phyloP scores from a whole-genome alignment of 352 stramenopile genomes.

The Phytopythium boreale region DNA sequence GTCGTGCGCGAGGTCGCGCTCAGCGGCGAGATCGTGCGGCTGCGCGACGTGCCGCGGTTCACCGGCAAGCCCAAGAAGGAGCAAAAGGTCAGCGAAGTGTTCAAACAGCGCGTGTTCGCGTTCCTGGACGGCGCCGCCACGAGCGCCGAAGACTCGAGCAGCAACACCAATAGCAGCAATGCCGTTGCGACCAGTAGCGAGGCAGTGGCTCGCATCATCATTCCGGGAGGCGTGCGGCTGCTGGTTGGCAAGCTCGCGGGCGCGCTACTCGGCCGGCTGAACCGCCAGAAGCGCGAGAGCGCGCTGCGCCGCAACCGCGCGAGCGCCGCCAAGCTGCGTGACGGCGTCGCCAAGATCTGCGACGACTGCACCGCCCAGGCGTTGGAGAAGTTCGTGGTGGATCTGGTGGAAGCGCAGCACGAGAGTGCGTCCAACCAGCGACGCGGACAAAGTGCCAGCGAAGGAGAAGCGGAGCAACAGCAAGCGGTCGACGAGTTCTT shows the following conservation, averaged over 20 bases:
- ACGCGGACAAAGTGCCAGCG: background rate
- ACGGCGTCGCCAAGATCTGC: slow-evolving; percentile 41
- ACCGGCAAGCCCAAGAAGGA: slow-evolving; percentile 31
- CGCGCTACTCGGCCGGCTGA: slow-evolving; percentile 56
- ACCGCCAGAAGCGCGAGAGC: slow-evolving; percentile 51
- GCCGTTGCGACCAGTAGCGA: slow-evolving; percentile 11
- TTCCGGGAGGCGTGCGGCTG: slow-evolving; percentile 32
- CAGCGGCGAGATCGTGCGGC: slow-evolving; percentile 45
- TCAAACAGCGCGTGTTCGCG: slow-evolving; percentile 70
- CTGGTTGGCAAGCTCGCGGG: slow-evolving; percentile 63
- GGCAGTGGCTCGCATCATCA: slow-evolving; percentile 18
- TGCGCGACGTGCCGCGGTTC: slow-evolving; percentile 66
- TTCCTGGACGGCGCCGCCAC: slow-evolving; percentile 49
- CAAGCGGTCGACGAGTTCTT: slow-evolving; percentile 36
- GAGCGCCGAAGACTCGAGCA: background rate
- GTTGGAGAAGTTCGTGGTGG: slow-evolving; percentile 42
- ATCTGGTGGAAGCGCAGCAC: slow-evolving; percentile 29
- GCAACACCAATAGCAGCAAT: background rate
- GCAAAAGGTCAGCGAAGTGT: slow-evolving; percentile 71
- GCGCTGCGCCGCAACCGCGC: slow-evolving; percentile 30
- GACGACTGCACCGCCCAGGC: slow-evolving; percentile 32
- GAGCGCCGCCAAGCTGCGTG: slow-evolving; percentile 42
- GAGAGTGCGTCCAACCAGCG: background rate
- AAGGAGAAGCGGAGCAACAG: background rate
- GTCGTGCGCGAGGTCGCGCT: slow-evolving; percentile 84